Evolutionary conservation across 257 asterid species (phyloP), one percentile per base, ranked within the genome.

Genomic region (Paraleonurus japonicus): DNA sequence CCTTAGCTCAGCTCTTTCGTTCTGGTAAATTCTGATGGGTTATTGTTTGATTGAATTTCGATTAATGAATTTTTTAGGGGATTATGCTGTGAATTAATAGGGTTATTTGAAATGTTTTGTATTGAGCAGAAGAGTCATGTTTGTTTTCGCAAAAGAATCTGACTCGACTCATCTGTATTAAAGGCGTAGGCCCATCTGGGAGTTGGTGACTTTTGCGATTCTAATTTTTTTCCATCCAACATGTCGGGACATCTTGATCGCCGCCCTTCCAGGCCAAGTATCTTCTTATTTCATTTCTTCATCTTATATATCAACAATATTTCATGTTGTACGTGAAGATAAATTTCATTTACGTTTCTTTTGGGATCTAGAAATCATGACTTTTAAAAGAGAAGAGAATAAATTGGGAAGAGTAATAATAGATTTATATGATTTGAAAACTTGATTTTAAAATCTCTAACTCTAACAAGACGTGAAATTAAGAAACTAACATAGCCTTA

Each of bases 171-270:
- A 35, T 35, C 28, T 64, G 7, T 60, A 20, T 19, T 32, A n/a
- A 41, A 72, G 79, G 81, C 72, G 77, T 63, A 84, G 76, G 80
- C 72, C 39, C 27, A 17, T 75, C 69, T 30, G 41, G 77, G 69
- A 69, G 83, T 74, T 66, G 70, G 67, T 20, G 50, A 65, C 41
- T 51, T 26, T 61, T 60, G 61, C 24, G 55, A 64, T 61, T 26
- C 69, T 68, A 65, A 33, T 53, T 65, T 55, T 27, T 2, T 41
- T 48, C 65, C 27, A 58, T 80, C 81, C 78, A 82, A 75, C 83
- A 83, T 79, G 89, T 85, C 90, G 10, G 96, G 85, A 81, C 82
- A 84, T 66, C 64, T 78, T 28, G 92, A 88, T 68, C 87, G 80
- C 72, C 85, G 77, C 70, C 86, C 89, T 0, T 9, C 59, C 71